Evolutionary conservation across 805 yeast genomes (phyloP).

Genomic region (Pichia pseudocactophila): DNA sequence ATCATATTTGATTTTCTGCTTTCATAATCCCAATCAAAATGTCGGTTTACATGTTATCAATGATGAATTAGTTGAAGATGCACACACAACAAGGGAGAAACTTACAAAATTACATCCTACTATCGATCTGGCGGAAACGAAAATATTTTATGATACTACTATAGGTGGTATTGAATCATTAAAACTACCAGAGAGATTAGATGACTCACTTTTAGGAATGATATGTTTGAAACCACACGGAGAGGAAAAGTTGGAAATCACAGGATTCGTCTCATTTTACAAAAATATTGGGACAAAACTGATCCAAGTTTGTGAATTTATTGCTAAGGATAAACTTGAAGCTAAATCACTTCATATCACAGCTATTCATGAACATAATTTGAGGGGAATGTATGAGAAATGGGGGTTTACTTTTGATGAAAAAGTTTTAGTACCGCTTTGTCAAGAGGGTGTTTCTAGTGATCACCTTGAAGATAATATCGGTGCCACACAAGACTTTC

Average conservation of each 20-base stretch:
- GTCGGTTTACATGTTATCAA: conserved; percentile 1
- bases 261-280: conserved; percentile 45
- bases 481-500: conserved; percentile 32
- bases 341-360: conserved; percentile 27
- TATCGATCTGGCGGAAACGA: conserved; percentile 12
- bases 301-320: conserved; percentile 14
- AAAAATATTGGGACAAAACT: conserved; percentile 27
- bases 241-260: conserved; percentile 30
- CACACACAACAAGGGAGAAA: conserved; percentile 14
- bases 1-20: conserved; percentile 17
- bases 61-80: conserved; percentile 12
- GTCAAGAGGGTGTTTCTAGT: conserved; percentile 12
- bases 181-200: conserved; percentile 20
- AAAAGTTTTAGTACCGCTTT: conserved; percentile 20
- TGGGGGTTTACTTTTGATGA: conserved; percentile 31
- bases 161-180: conserved; percentile 12
- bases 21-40: conserved; percentile 15
- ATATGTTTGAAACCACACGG: conserved; percentile 27
- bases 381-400: conserved; percentile 36
- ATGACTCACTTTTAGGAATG: conserved; percentile 26
- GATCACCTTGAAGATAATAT: conserved; percentile 31
- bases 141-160: conserved; percentile 1
- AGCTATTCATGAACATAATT: conserved; percentile 41
- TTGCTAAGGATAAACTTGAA: conserved; percentile 7
- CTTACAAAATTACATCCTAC: conserved; percentile 12